These are phyloP conservation scores for Mycena galericulata DNA, from an alignment of 768 basidiomycete genomes.

Conservation along the genomic window DNA sequence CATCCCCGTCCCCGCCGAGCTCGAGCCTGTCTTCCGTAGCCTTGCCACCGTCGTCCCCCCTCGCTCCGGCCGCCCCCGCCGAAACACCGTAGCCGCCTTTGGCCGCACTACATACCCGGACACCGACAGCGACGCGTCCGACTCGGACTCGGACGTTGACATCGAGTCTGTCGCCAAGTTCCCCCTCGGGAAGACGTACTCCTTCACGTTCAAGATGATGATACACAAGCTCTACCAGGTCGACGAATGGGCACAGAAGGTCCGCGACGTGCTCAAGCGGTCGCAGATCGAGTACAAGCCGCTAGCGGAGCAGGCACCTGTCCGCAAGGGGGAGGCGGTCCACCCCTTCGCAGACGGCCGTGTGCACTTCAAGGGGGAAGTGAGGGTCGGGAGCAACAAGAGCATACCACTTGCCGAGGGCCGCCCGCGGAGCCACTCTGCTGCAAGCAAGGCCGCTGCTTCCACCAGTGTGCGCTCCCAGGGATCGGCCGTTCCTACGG, in stretches of 20 bases:
- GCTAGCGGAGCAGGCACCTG: slow-evolving; percentile 53
- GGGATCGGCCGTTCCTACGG: slow-evolving; percentile 13
- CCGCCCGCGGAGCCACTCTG: slow-evolving; percentile 52
- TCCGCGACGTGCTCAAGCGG: slow-evolving; percentile 62
- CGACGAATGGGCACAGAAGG: slow-evolving; percentile 69
- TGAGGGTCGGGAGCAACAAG: slow-evolving; percentile 35
- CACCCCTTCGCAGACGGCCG: slow-evolving; percentile 29
- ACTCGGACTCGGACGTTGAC: slow-evolving; percentile 35
- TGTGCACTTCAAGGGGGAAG: slow-evolving; percentile 44
- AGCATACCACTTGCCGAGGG: slow-evolving; percentile 32
- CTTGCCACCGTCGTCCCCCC: slow-evolving; percentile 37
- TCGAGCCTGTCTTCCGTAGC: slow-evolving; percentile 43
- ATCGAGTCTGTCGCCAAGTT: slow-evolving; percentile 50
- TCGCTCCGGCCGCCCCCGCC: slow-evolving; percentile 41
- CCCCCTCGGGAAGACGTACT: slow-evolving; percentile 58
- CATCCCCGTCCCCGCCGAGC: slow-evolving; percentile 46
- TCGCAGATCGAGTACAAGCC: slow-evolving; percentile 71
- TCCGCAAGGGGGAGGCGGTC: slow-evolving; percentile 34
- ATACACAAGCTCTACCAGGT: slow-evolving; percentile 72
- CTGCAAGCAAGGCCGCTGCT: slow-evolving; percentile 35
- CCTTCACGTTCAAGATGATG: slow-evolving; percentile 77
- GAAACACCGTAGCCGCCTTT: slow-evolving; percentile 36
- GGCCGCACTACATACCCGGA: slow-evolving; percentile 24
- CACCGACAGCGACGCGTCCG: slow-evolving; percentile 8
- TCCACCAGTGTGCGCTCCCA: background rate